Conservation (phyloP, 345 rosid genomes). For the Cardiospermum halicacabum region DNA sequence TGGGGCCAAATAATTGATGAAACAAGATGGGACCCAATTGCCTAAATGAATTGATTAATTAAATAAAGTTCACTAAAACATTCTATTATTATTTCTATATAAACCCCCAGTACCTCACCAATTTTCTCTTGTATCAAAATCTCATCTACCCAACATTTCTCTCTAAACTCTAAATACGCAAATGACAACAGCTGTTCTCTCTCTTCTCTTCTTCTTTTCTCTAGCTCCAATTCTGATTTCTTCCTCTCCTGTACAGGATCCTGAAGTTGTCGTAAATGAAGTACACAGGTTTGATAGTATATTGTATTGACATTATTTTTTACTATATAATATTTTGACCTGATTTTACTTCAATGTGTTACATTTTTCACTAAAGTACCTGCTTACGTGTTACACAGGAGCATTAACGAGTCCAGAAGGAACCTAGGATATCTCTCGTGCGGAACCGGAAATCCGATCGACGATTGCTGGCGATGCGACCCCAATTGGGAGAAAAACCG, state of each 20-base stretch:
- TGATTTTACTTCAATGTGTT: background rate
- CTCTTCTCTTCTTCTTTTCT: slow-evolving; percentile 13
- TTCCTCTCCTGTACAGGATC: slow-evolving; percentile 45
- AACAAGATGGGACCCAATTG: background rate
- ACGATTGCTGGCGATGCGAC: slow-evolving; percentile 71
- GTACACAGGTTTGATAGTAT: slow-evolving; percentile 29
- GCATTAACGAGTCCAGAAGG: slow-evolving; percentile 59
- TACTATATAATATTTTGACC: background rate
- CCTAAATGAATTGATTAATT: background rate
- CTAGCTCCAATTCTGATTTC: slow-evolving; percentile 30
- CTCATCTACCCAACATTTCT: background rate
- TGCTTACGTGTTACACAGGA: slow-evolving; percentile 29
- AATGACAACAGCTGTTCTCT: background rate
- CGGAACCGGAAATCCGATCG: slow-evolving; percentile 61
- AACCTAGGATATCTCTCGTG: slow-evolving; percentile 54
- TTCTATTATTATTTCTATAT: slow-evolving; percentile 8
- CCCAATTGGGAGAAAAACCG: slow-evolving; percentile 48
- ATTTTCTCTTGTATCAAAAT: background rate
- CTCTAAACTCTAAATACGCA: background rate
- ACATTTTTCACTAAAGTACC: background rate
- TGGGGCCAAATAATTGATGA: background rate
- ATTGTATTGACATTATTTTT: background rate
- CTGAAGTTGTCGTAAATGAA: slow-evolving; percentile 48
- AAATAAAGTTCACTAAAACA: background rate
- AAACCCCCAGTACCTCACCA: slow-evolving; percentile 9